A percentile compares a stretch with the other conserved stretches of the same genome.
Conservation (phyloP, 1,139 yeast genomes). For the Blastobotrys capitulatus region DNA sequence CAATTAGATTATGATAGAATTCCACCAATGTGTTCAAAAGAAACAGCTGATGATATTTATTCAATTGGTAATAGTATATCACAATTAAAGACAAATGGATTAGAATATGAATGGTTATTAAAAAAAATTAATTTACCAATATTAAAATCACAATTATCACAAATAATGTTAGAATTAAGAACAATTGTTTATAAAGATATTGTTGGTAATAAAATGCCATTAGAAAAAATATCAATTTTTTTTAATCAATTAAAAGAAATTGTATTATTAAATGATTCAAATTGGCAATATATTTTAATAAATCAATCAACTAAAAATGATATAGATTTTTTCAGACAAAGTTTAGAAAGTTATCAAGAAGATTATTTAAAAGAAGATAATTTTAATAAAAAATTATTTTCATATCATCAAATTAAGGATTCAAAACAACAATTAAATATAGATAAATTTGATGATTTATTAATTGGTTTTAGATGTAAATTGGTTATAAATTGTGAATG, state of each 20-base stretch:
- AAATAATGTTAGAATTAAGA: constrained; percentile 16
- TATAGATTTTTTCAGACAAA: constrained; percentile 6
- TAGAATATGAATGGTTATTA: neutral
- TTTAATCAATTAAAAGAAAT: constrained; percentile 20
- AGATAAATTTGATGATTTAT: constrained; percentile 21
- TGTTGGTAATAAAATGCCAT: constrained; percentile 19
- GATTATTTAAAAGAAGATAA: neutral
- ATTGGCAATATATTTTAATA: constrained; percentile 15
- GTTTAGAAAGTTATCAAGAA: constrained; percentile 9
- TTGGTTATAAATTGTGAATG: constrained; percentile 18
- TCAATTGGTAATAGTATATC: constrained; percentile 19
- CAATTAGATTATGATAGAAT: constrained; percentile 12
- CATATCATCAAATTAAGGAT: constrained; percentile 9
- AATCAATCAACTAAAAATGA: neutral
- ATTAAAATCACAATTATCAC: constrained; percentile 15
- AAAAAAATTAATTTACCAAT: constrained; percentile 17
- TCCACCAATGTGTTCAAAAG: constrained; percentile 15
- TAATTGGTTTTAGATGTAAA: constrained; percentile 17
- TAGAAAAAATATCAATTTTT: constrained; percentile 12
- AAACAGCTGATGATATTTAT: constrained; percentile 18
- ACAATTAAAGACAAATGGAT: constrained; percentile 13
- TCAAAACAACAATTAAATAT: constrained; percentile 11
- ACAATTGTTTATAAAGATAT: constrained; percentile 19
- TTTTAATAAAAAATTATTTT: neutral
- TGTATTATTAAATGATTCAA: constrained; percentile 21